These are phyloP conservation scores for Cyamopsis tetragonoloba DNA, from an alignment of 306 rosid genomes.

Conservation along the genomic window DNA sequence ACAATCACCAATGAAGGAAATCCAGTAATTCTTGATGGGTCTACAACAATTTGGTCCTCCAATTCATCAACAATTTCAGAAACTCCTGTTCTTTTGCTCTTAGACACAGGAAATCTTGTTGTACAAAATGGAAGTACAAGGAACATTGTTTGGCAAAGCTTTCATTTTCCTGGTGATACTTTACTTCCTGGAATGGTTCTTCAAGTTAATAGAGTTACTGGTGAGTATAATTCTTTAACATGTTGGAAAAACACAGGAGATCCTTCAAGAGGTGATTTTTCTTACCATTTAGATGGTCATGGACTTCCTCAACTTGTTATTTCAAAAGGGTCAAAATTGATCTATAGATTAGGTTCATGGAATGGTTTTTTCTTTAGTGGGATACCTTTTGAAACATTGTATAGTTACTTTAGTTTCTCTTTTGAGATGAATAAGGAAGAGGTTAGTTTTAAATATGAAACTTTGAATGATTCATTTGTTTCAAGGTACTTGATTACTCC, in stretches of 20 bases:
- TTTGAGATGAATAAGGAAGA: slow-evolving; percentile 15
- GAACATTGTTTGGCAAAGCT: slow-evolving; percentile 33
- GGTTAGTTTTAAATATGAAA: neutral
- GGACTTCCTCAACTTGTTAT: slow-evolving; percentile 23
- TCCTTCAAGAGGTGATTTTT: slow-evolving; percentile 11
- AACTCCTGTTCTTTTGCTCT: neutral
- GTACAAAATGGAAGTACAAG: neutral
- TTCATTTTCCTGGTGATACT: slow-evolving; percentile 32
- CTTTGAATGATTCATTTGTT: neutral
- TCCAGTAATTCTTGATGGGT: slow-evolving; percentile 23
- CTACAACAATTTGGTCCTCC: slow-evolving; percentile 20
- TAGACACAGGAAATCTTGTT: slow-evolving; percentile 31
- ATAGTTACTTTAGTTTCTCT: neutral
- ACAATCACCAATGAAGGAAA: slow-evolving; percentile 14
- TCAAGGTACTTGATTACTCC: neutral
- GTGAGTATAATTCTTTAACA: neutral
- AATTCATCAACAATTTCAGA: slow-evolving; percentile 1
- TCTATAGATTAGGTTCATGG: slow-evolving; percentile 22
- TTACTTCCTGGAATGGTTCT: slow-evolving; percentile 24
- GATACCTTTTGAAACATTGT: neutral
- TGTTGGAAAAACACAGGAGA: neutral
- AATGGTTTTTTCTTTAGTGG: slow-evolving; percentile 22
- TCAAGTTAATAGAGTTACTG: neutral
- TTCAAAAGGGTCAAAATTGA: neutral
- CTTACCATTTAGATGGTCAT: slow-evolving; percentile 8